A percentile compares a stretch with the other conserved stretches of the same genome.
phyloP scores from a whole-genome alignment of 2,329 filamentous ascomycete genomes.

The Phoma herbarum region DNA sequence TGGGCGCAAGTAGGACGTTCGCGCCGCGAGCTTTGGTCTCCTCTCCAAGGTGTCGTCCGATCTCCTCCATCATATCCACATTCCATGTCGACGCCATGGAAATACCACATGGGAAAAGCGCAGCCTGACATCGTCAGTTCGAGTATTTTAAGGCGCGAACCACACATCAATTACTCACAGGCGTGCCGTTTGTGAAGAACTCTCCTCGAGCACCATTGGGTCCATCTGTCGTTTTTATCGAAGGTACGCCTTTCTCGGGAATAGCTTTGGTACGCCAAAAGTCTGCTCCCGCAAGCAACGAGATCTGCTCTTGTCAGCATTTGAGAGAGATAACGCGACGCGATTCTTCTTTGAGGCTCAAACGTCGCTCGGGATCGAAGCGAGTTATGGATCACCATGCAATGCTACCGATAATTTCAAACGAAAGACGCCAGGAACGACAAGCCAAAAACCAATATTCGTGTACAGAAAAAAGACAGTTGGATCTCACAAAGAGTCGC shows the following conservation, averaged over 20 bases:
- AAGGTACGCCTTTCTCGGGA: constrained; percentile 68
- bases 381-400: not conserved
- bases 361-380: not conserved
- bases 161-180: constrained; percentile 40
- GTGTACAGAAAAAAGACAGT: not conserved
- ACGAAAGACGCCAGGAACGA: too few species aligned
- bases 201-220: constrained; percentile 75
- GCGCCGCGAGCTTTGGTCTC: constrained; percentile 78
- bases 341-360: not conserved
- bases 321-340: not conserved
- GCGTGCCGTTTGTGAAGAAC: constrained; percentile 67
- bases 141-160: not conserved
- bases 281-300: constrained; percentile 63
- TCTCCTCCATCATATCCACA: constrained; percentile 70
- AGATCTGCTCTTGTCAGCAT: constrained; percentile 46
- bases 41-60: constrained; percentile 74
- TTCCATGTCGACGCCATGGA: constrained; percentile 85
- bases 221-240: constrained; percentile 72
- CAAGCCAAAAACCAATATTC: not conserved
- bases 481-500: not conserved
- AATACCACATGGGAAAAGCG: constrained; percentile 80
- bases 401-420: not conserved
- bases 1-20: constrained; percentile 77
- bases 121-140: constrained; percentile 62
- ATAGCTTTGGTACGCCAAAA: constrained; percentile 75